Base-by-base conservation (phyloP, 192 early-diverging fungal genomes). In the Chytriomyces sp. region DNA sequence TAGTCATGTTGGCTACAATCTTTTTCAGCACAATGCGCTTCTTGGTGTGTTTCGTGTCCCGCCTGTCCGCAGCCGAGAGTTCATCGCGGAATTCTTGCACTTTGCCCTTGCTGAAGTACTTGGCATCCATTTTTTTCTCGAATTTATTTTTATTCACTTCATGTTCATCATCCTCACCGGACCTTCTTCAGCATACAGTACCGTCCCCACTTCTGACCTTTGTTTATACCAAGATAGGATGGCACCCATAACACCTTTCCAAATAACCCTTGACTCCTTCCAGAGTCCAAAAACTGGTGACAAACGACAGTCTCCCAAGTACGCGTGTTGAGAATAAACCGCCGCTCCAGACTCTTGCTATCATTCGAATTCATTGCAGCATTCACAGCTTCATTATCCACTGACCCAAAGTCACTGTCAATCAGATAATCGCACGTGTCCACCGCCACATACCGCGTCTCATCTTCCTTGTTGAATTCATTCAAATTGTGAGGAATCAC, bases 1-100 rank as follows among this genome's bases (percentile, higher is more conserved):
- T 94, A 8, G 97, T 99, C 97, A 99, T 99, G 84, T 99, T 99
- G 57, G 97, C 97, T 81, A 99, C 98, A 60, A 99, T 97, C 86
- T 98, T 95, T 84, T 96, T 96, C 84, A 96, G 89, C 46, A 93
- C 92, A 23, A 91, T 89, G 84, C 93, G 93, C 76, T 95, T 95
- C 69, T 91, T 92, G 45, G 87, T 88, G 74, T 92, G 84, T 79
- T 94, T 93, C 67, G 85, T 85, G 71, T 95, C 95, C 79, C 90
- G 88, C 76, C 94, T 95, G 67, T 95, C 94, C 43, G 94, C 92
- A 3, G 72, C 72, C 61, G 89, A 91, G 67, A 96, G 89, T 86
- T 96, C 95, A 10, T 88, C 83, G 61, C 92, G 90, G 76, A 96
- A 90, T 82, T 96, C 95, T 68, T 95, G 93, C 20, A 94, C 91